Base-by-base conservation (phyloP, 371 early-diverging fungal genomes). In the Rhizopus microsporus region DNA sequence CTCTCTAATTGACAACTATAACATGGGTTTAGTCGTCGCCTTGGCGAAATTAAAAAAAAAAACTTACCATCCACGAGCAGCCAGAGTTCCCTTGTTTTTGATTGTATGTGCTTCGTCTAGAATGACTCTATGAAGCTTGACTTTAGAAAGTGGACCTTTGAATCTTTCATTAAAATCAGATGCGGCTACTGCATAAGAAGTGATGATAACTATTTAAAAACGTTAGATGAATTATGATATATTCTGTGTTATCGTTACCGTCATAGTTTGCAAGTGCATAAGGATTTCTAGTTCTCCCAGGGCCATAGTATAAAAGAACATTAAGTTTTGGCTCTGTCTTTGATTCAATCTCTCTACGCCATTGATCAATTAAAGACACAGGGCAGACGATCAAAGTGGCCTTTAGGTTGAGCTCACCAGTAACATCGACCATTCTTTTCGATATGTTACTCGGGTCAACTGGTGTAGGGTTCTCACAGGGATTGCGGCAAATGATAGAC, bases 91-190 rank as follows among this genome's bases (percentile, higher is more conserved):
- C 17, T 74, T 72, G 69, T 94, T 94, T 61, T 91, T 90, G 49
- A 96, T 90, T 4, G 81, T 64, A 62, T 96, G 97, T 0, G 94
- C 95, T 71, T 96, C 97, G 64, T 96, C 97, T 33, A 96, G 64
- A 17, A 95, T 81, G 42, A 94, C 58, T 23, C 70, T 54, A 39
- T 85, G 79, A 47, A 76, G 86, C 13, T 62, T 65, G 0, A 60
- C 30, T 12, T 53, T 49, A 12, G 56, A 34, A 29, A 79, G 35
- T 1, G 62, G 58, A 17, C 67, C 67, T 16, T 29, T 30, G 8
- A 7, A 5, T 3, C 3, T 47, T 32, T 57, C 58, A n/a, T 45
- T 37, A 29, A 54, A 58, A 4, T 66, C 54, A 16, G 50, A 37
- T 2, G 69, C 50, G 3, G 71, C 54, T 7, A 72, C 51, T 23